Evolutionary conservation across 495 filamentous ascomycete genomes (phyloP).

Genomic region (Halenospora varia): DNA sequence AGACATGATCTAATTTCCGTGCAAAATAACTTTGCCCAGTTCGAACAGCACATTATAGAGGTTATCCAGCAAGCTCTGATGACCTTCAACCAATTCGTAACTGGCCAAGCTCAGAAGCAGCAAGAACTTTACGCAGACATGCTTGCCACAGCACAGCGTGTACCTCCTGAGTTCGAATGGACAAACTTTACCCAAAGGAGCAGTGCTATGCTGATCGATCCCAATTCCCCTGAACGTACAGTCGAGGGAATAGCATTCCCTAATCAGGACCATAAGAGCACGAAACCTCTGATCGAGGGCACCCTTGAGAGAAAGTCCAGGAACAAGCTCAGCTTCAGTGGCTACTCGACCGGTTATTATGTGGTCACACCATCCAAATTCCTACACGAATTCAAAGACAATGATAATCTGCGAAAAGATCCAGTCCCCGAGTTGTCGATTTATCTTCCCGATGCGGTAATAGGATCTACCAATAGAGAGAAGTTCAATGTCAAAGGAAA

Average conservation of each 20-base stretch:
- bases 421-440: constrained; percentile 82
- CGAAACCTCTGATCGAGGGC: constrained; percentile 81
- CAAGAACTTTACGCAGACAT: constrained; percentile 81
- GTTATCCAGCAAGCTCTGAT: constrained; percentile 78
- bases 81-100: constrained; percentile 72
- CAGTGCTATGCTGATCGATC: constrained; percentile 70
- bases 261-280: constrained; percentile 79
- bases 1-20: constrained; percentile 83
- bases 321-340: constrained; percentile 65
- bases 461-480: constrained; percentile 68
- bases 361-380: constrained; percentile 82
- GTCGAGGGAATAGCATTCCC: constrained; percentile 74
- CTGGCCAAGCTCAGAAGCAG: constrained; percentile 74
- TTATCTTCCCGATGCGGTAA: constrained; percentile 84
- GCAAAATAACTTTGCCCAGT: constrained; percentile 82
- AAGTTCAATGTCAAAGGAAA: constrained; percentile 97
- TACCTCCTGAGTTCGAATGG: constrained; percentile 93
- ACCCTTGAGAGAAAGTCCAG: constrained; percentile 81
- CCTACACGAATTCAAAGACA: constrained; percentile 94
- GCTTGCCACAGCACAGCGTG: constrained; percentile 66
- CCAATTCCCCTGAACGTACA: constrained; percentile 64
- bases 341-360: constrained; percentile 79
- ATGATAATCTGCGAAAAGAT: constrained; percentile 77
- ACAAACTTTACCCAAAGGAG: constrained; percentile 71
- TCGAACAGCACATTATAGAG: constrained; percentile 81